phyloP scores from a whole-genome alignment of 768 basidiomycete species.

The Boletus tylopilopsis region DNA sequence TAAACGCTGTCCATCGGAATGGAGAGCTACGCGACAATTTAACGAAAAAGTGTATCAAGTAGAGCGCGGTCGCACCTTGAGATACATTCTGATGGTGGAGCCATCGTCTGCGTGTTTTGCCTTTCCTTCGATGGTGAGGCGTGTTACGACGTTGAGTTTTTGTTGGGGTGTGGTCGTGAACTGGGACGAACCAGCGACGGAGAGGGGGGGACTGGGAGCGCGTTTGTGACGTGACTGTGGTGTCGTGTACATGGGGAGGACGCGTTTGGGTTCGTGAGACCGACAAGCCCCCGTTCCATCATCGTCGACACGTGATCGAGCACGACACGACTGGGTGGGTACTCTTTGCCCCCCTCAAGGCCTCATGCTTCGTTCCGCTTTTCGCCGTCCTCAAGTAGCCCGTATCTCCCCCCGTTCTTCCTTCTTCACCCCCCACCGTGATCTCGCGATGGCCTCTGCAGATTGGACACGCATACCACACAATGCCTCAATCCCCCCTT shows the following conservation, averaged over 20 bases:
- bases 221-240: slow-evolving; percentile 28
- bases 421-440: slow-evolving; percentile 1
- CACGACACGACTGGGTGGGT: slow-evolving; percentile 26
- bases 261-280: slow-evolving; percentile 22
- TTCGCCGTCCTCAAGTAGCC: slow-evolving; percentile 7
- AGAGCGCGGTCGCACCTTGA: slow-evolving; percentile 50
- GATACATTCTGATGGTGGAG: slow-evolving; percentile 67
- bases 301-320: slow-evolving; percentile 16
- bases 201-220: slow-evolving; percentile 30
- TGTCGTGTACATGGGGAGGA: slow-evolving; percentile 17
- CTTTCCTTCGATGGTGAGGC: slow-evolving; percentile 71
- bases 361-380: slow-evolving; percentile 10
- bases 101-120: slow-evolving; percentile 63
- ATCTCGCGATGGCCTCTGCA: slow-evolving; percentile 20
- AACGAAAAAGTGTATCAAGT: neutral
- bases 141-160: slow-evolving; percentile 67
- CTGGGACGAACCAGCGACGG: slow-evolving; percentile 38
- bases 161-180: slow-evolving; percentile 42
- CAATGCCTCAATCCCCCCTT: slow-evolving; percentile 35
- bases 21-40: slow-evolving; percentile 45
- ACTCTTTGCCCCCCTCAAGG: slow-evolving; percentile 1
- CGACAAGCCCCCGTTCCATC: no score
- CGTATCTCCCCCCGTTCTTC: neutral
- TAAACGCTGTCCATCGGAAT: slow-evolving; percentile 61
- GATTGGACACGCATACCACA: slow-evolving; percentile 22